Conservation (phyloP, 2,329 filamentous ascomycete genomes). For the Sordariomycetes sp. region DNA sequence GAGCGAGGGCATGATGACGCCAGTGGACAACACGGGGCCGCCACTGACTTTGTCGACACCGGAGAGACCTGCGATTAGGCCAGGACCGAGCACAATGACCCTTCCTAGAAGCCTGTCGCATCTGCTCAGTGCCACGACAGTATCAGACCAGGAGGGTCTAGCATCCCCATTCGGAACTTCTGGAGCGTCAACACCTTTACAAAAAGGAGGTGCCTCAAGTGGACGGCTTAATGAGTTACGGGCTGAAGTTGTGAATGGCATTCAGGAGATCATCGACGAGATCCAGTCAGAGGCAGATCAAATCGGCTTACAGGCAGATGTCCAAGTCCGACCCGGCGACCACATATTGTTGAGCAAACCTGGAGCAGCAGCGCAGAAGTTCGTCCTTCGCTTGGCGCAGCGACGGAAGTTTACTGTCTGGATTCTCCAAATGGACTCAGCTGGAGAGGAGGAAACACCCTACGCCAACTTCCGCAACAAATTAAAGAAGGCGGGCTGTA, state of each 20-base stretch:
- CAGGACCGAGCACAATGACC: constrained; percentile 57
- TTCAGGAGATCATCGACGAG: constrained; percentile 68
- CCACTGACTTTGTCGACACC: not conserved
- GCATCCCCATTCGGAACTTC: constrained; percentile 39
- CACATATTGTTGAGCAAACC: constrained; percentile 85
- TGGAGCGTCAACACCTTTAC: constrained; percentile 39
- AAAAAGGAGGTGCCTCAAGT: constrained; percentile 20
- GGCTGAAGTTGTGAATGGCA: constrained; percentile 56
- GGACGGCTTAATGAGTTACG: constrained; percentile 61
- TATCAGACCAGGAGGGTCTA: constrained; percentile 27
- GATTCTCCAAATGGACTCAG: constrained; percentile 61
- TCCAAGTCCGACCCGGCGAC: constrained; percentile 89
- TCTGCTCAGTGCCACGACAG: constrained; percentile 61
- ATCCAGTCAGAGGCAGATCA: constrained; percentile 88
- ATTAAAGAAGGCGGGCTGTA: constrained; percentile 67
- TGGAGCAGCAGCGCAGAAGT: constrained; percentile 78
- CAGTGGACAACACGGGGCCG: constrained; percentile 15
- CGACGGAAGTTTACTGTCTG: constrained; percentile 91
- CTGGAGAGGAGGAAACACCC: constrained; percentile 25
- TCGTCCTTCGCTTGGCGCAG: constrained; percentile 75
- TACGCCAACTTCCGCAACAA: constrained; percentile 63
- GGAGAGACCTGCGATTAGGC: constrained; percentile 29
- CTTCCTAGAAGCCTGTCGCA: constrained; percentile 77
- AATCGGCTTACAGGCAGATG: constrained; percentile 78
- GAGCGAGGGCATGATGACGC: constrained; percentile 31